A percentile compares a stretch with the other conserved stretches of the same genome.
These are phyloP conservation scores for Agaricus blazei DNA, from an alignment of 768 basidiomycete species.

Conservation along the genomic window DNA sequence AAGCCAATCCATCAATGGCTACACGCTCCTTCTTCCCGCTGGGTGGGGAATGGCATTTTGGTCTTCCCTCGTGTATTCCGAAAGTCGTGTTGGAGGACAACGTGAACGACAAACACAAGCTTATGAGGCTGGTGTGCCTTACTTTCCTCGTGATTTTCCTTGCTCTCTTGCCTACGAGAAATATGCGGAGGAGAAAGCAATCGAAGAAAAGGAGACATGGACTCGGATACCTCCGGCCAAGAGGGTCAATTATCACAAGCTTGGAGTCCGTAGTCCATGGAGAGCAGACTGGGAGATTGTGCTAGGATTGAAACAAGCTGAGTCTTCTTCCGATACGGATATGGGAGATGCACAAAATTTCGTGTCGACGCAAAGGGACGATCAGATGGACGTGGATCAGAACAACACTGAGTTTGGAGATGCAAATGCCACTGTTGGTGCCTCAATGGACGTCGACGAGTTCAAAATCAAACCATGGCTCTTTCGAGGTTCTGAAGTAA, in stretches of 20 bases:
- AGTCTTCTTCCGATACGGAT: not conserved
- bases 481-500: constrained; percentile 51
- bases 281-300: constrained; percentile 67
- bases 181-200: constrained; percentile 43
- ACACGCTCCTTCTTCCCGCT: constrained; percentile 80
- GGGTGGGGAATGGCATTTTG: constrained; percentile 94
- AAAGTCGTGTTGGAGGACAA: constrained; percentile 82
- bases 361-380: constrained; percentile 56
- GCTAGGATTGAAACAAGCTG: constrained; percentile 39
- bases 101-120: constrained; percentile 76
- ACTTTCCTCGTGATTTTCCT: constrained; percentile 84
- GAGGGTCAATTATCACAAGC: constrained; percentile 60
- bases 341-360: constrained; percentile 26
- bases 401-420: constrained; percentile 9
- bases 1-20: constrained; percentile 64
- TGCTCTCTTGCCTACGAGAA: constrained; percentile 46
- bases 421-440: constrained; percentile 18
- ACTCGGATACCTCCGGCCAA: constrained; percentile 84
- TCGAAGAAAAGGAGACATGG: constrained; percentile 60
- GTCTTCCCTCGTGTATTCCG: constrained; percentile 74
- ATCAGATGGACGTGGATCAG: constrained; percentile 18
- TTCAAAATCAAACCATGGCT: constrained; percentile 54
- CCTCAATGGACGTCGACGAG: constrained; percentile 18
- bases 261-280: constrained; percentile 72
- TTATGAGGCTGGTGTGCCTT: constrained; percentile 71